Conservation (phyloP, 2,329 filamentous ascomycete genomes). For the Aspergillus ustus region DNA sequence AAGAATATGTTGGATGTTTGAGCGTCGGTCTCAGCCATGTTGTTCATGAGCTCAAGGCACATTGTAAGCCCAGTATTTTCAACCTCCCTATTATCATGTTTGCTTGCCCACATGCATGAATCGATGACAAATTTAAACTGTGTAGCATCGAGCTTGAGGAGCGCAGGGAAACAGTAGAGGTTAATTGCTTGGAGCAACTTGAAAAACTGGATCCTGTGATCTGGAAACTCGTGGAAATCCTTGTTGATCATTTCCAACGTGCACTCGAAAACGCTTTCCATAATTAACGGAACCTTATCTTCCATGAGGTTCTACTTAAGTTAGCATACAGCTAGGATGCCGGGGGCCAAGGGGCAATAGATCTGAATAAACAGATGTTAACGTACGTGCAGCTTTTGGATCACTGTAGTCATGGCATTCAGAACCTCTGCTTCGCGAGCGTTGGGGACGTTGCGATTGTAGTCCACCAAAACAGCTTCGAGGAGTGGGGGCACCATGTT, state of each 20-base stretch:
- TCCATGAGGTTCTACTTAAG: conserved; percentile 81
- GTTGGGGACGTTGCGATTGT: conserved; percentile 94
- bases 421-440: conserved; percentile 95
- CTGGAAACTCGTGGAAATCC: conserved; percentile 98
- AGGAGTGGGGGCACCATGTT: conserved; percentile 96
- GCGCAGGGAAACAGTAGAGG: conserved; percentile 91
- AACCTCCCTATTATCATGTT: conserved; percentile 98
- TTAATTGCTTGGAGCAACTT: conserved; percentile 96
- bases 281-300: conserved; percentile 94
- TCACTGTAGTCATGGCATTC: conserved; percentile 96
- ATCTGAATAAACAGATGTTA: neutral
- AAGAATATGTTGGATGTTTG: conserved; percentile 93
- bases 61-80: conserved; percentile 96
- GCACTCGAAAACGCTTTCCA: conserved; percentile 98
- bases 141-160: conserved; percentile 90
- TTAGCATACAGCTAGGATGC: conserved; percentile 35
- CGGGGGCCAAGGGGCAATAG: neutral
- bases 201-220: conserved; percentile 99
- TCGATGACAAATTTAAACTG: conserved; percentile 99
- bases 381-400: conserved; percentile 93
- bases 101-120: conserved; percentile 99
- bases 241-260: conserved; percentile 99
- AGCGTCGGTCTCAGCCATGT: conserved; percentile 90
- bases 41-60: conserved; percentile 96
- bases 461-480: conserved; percentile 92